These are phyloP conservation scores for Dactylellina parvicollis DNA, from an alignment of 2,329 filamentous ascomycete species.

Conservation along the genomic window DNA sequence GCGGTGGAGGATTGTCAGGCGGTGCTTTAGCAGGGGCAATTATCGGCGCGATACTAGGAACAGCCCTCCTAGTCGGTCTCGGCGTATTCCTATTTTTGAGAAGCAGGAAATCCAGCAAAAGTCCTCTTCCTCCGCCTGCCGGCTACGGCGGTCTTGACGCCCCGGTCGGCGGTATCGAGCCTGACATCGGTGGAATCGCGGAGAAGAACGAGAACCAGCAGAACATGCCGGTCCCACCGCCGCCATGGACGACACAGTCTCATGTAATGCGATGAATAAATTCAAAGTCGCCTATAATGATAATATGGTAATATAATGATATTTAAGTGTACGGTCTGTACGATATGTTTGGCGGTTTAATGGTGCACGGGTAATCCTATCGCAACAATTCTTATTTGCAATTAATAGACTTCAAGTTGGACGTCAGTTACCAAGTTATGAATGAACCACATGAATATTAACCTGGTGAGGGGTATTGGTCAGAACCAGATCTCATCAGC, in stretches of 20 bases:
- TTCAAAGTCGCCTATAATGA: background rate
- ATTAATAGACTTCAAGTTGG: too few relatives aligned
- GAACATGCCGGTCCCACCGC: slow-evolving; percentile 18
- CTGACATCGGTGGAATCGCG: slow-evolving; percentile 26
- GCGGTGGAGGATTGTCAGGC: slow-evolving; percentile 18
- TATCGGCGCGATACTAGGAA: slow-evolving; percentile 25
- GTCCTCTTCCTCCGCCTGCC: slow-evolving; percentile 15
- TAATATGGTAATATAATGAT: too few relatives aligned
- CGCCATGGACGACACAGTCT: slow-evolving; percentile 15
- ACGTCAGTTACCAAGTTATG: too few relatives aligned
- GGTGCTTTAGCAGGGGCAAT: slow-evolving; percentile 23
- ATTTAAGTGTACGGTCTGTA: too few relatives aligned
- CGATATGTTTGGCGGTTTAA: too few relatives aligned
- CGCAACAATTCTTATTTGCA: too few relatives aligned
- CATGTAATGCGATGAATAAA: slow-evolving; percentile 9
- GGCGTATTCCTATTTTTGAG: slow-evolving; percentile 24
- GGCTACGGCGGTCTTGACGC: slow-evolving; percentile 34
- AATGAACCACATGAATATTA: too few relatives aligned
- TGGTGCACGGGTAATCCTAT: too few relatives aligned
- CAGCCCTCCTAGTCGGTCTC: slow-evolving; percentile 3
- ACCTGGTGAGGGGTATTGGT: too few relatives aligned
- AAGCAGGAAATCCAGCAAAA: background rate
- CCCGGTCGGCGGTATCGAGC: slow-evolving; percentile 28
- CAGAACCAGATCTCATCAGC: too few relatives aligned
- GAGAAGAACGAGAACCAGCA: slow-evolving; percentile 12